These are phyloP conservation scores for Colletotrichum eremochloae DNA, from an alignment of 2,329 filamentous ascomycete genomes.

Conservation along the genomic window DNA sequence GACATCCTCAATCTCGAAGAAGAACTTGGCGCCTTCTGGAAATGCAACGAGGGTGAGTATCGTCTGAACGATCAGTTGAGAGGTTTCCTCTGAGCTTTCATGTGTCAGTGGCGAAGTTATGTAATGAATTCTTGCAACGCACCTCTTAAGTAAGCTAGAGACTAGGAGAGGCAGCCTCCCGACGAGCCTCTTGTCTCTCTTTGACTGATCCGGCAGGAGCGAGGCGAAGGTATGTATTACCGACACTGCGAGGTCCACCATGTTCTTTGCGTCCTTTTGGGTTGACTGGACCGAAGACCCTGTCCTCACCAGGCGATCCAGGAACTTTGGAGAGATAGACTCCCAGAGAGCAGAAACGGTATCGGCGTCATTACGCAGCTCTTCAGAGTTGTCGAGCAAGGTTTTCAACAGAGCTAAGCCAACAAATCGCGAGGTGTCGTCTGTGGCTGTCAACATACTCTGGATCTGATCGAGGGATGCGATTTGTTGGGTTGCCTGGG, in stretches of 20 bases:
- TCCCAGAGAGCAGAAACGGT: slow-evolving; percentile 68
- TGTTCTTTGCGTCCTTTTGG: slow-evolving; percentile 65
- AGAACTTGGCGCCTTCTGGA: slow-evolving; percentile 61
- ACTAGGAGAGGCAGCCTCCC: slow-evolving; percentile 67
- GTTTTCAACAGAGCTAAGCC: slow-evolving; percentile 75
- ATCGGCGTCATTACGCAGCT: slow-evolving; percentile 62
- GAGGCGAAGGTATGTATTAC: slow-evolving; percentile 73
- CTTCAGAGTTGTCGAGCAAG: slow-evolving; percentile 71
- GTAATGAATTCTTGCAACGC: not conserved
- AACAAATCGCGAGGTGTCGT: slow-evolving; percentile 78
- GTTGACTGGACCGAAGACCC: slow-evolving; percentile 54
- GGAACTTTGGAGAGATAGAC: slow-evolving; percentile 71
- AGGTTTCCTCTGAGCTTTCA: slow-evolving; percentile 65
- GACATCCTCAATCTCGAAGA: slow-evolving; percentile 65
- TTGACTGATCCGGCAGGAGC: slow-evolving; percentile 65
- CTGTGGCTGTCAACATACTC: slow-evolving; percentile 67
- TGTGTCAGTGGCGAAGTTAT: not conserved
- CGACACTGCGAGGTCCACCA: slow-evolving; percentile 73
- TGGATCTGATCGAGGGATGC: slow-evolving; percentile 64
- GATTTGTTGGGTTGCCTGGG: slow-evolving; percentile 26
- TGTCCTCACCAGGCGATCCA: slow-evolving; percentile 73
- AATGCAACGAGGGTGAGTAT: slow-evolving; percentile 68
- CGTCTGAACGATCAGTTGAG: slow-evolving; percentile 67
- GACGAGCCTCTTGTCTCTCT: slow-evolving; percentile 61
- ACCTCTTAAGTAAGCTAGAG: slow-evolving; percentile 68